Percentiles rank a stretch among this genome's conserved stretches.
These are phyloP conservation scores for Carpinus viminea DNA, from an alignment of 306 rosid genomes.

Conservation along the genomic window DNA sequence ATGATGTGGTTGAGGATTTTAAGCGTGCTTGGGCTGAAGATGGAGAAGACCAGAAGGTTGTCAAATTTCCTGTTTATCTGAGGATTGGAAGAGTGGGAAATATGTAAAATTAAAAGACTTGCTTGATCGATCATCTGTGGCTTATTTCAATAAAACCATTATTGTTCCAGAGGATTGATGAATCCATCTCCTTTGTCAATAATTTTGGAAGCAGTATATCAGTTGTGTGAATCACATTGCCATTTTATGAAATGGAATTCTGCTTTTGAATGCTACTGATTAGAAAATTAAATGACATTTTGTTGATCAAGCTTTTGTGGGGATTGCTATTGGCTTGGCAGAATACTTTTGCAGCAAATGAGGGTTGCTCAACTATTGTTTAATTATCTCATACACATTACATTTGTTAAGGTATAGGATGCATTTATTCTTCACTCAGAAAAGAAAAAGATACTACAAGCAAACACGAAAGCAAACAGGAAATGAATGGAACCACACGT, in stretches of 20 bases:
- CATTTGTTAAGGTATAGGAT: too few species aligned
- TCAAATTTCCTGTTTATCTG: slow-evolving; percentile 52
- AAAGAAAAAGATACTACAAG: too few species aligned
- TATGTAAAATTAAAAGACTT: neutral
- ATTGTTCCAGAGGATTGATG: neutral
- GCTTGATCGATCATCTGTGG: neutral
- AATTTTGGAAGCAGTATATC: too few species aligned
- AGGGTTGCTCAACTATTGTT: too few species aligned
- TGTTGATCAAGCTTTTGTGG: too few species aligned
- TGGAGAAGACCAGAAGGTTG: slow-evolving; percentile 35
- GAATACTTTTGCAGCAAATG: too few species aligned
- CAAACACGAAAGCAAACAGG: too few species aligned
- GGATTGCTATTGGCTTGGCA: too few species aligned
- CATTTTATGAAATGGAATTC: neutral
- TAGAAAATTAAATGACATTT: neutral
- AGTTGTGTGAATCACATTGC: too few species aligned
- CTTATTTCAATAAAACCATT: neutral
- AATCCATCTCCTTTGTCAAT: neutral
- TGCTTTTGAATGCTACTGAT: neutral
- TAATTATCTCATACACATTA: too few species aligned
- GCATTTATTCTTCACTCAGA: too few species aligned
- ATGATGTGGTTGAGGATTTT: slow-evolving; percentile 44
- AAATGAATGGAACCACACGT: too few species aligned
- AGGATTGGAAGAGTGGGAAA: slow-evolving; percentile 68
- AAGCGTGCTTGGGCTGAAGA: slow-evolving; percentile 59